phyloP scores from a whole-genome alignment of 257 asterid species.

The Ligustrum vulgare region DNA sequence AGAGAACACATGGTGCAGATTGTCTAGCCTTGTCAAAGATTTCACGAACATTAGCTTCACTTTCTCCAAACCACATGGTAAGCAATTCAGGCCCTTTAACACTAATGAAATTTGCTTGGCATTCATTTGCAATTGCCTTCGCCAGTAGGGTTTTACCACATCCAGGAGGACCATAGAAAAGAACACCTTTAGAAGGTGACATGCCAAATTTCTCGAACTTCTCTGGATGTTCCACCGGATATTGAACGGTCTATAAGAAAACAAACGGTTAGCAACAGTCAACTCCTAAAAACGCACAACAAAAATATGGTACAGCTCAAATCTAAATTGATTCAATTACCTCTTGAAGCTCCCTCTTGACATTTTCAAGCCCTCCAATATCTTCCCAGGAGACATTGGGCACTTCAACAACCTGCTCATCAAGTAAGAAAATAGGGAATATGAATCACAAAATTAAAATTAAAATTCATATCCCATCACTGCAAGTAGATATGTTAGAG shows the following conservation, averaged over 20 bases:
- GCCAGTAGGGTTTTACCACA: conserved; percentile 73
- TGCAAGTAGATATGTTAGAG: no score
- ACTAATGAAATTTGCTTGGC: conserved; percentile 68
- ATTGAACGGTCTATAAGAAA: conserved; percentile 49
- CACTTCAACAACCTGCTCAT: conserved; percentile 45
- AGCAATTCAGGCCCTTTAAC: conserved; percentile 67
- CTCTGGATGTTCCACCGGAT: conserved; percentile 71
- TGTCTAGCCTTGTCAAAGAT: conserved; percentile 65
- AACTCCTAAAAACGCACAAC: no score
- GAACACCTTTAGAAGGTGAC: conserved; percentile 73
- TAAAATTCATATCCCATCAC: no score
- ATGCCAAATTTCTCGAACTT: conserved; percentile 67
- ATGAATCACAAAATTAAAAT: no score
- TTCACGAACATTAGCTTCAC: conserved; percentile 73
- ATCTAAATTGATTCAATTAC: conserved; percentile 20
- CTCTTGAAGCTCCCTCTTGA: conserved; percentile 56
- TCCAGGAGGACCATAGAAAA: conserved; percentile 71
- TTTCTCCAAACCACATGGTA: conserved; percentile 77
- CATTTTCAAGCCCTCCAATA: conserved; percentile 51
- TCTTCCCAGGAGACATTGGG: conserved; percentile 52
- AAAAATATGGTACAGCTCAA: neutral
- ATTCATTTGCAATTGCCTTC: conserved; percentile 69
- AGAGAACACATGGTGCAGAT: conserved; percentile 65
- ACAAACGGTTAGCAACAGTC: no score
- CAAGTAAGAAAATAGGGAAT: no score